Base-by-base conservation (phyloP, 2,329 filamentous ascomycete genomes). In the Chaetothyriales sp. region DNA sequence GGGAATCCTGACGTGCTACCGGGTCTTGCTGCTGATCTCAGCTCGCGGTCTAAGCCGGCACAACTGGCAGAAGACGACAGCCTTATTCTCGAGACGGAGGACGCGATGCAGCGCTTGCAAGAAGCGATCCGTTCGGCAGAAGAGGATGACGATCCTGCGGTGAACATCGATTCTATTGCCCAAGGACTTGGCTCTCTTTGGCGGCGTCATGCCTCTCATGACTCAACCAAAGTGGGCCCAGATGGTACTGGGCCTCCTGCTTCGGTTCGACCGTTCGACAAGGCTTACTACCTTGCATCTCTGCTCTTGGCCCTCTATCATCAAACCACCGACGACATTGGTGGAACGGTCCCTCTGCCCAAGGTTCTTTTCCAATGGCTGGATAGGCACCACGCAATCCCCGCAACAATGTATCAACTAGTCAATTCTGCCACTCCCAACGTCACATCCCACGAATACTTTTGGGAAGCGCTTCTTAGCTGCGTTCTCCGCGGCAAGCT, bases 281-380 rank as follows among this genome's bases (percentile, higher is more conserved):
- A 90, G 64, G 89, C 89, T 3, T 77, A 80, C 51, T 94, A 83
- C 61, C 65, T 95, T n/a, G 83, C 85, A 15, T 81, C 81, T 28
- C 73, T 95, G 20, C 75, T 94, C 40, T 76, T 97, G 40, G 81
- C 81, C 56, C 77, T 95, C 51, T 84, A 89, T 60, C 87, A 95
- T 67, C 78, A 81, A 48, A 74, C 77, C 46, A 61, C 67, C n/a
- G 62, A 66, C 15, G 22, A 40, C 18, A 48, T 57, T 18, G 46
- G 49, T 51, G 22, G 40, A 9, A 5, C 49, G 18, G 37, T 56
- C 1, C 76, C 86, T 0, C 72, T 94, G 18, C 87, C 90, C 1
- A 82, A 84, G 62, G 77, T 89, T 15, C 71, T 97, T 13, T 81
- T 95, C 56, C 78, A 86, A 61, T 97, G 90, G 90, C 74, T 94